Conservation (phyloP, 805 yeast genomes). For the Candida verbasci region DNA sequence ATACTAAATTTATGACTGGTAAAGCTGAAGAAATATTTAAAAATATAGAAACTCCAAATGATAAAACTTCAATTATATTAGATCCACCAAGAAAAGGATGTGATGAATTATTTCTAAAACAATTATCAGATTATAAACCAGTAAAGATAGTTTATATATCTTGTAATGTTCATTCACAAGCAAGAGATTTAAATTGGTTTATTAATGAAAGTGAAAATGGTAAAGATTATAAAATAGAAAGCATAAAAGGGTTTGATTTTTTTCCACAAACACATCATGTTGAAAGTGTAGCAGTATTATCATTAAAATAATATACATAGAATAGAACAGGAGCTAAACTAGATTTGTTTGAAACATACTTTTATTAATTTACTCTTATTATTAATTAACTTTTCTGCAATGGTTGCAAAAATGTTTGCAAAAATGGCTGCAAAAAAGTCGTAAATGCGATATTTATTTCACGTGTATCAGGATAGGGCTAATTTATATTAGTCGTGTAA, state of each 20-base stretch:
- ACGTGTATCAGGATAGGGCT: slow-evolving; percentile 8
- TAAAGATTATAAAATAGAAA: slow-evolving; percentile 61
- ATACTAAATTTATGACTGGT: slow-evolving; percentile 83
- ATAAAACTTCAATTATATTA: slow-evolving; percentile 79
- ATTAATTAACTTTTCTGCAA: too few species aligned
- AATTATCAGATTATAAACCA: slow-evolving; percentile 78
- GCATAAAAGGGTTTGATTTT: slow-evolving; percentile 91
- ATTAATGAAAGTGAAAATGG: slow-evolving; percentile 64
- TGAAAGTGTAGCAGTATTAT: slow-evolving; percentile 77
- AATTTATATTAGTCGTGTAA: slow-evolving; percentile 8
- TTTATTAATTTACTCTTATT: too few species aligned
- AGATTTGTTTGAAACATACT: too few species aligned
- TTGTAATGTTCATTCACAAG: slow-evolving; percentile 97
- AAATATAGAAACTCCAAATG: slow-evolving; percentile 68
- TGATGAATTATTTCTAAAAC: slow-evolving; percentile 81
- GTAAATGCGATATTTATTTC: too few species aligned
- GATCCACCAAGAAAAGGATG: slow-evolving; percentile 99
- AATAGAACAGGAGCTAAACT: too few species aligned
- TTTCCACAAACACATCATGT: slow-evolving; percentile 95
- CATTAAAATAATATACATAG: slow-evolving; percentile 11
- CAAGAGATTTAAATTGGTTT: slow-evolving; percentile 86
- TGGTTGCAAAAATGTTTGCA: too few species aligned
- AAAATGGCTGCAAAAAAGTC: slow-evolving; percentile 7
- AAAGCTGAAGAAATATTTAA: slow-evolving; percentile 88
- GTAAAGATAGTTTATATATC: slow-evolving; percentile 89